Conservation (phyloP, 352 stramenopile genomes). For the Aphanomyces euteiches region DNA sequence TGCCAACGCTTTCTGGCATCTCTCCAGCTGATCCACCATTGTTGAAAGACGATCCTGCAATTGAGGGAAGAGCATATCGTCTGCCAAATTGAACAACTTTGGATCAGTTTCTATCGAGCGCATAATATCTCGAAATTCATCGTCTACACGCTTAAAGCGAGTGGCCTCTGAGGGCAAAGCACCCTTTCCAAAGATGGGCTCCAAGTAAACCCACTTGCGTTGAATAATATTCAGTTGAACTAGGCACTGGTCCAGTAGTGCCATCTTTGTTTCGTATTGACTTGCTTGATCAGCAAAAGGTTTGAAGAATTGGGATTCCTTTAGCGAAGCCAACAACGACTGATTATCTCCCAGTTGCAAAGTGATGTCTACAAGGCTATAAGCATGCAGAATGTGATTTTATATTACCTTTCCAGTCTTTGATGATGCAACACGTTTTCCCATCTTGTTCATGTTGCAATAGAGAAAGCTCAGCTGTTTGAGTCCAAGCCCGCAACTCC, state of each 20-base stretch:
- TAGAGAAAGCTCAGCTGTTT: conserved; percentile 88
- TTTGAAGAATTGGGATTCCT: conserved; percentile 95
- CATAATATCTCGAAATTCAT: conserved; percentile 95
- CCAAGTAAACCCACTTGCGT: conserved; percentile 95
- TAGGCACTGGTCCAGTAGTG: conserved; percentile 73
- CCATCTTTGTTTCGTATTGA: conserved; percentile 90
- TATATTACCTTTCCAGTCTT: conserved; percentile 85
- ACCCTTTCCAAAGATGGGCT: conserved; percentile 94
- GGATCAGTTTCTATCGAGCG: conserved; percentile 73
- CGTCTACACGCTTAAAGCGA: conserved; percentile 90
- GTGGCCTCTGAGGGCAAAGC: conserved; percentile 87
- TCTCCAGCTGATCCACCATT: conserved; percentile 92
- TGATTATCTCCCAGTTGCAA: conserved; percentile 94
- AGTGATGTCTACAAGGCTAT: conserved; percentile 64
- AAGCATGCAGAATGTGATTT: background rate
- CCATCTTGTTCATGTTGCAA: conserved; percentile 83
- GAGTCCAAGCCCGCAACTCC: conserved; percentile 90
- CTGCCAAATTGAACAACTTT: conserved; percentile 90
- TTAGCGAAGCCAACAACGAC: conserved; percentile 89
- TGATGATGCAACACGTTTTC: conserved; percentile 86
- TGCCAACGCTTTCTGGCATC: conserved; percentile 90
- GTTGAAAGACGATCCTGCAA: conserved; percentile 68
- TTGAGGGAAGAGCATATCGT: conserved; percentile 88
- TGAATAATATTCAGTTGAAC: conserved; percentile 89
- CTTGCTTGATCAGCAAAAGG: conserved; percentile 88